phyloP scores from a whole-genome alignment of 2,329 filamentous ascomycete species.

The Aspergillus sp. region DNA sequence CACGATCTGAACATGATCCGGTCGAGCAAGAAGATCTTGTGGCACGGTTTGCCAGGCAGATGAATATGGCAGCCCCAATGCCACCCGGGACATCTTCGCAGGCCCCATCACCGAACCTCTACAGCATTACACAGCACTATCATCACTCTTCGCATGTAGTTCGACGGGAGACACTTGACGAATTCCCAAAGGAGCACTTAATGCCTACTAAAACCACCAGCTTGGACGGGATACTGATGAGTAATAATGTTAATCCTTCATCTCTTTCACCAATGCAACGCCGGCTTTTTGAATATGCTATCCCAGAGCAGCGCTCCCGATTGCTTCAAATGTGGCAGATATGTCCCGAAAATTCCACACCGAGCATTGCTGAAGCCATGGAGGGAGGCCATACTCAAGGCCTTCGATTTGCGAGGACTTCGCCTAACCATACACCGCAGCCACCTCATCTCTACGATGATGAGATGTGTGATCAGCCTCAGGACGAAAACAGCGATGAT shows the following conservation, averaged over 20 bases:
- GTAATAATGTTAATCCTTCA: slow-evolving; percentile 59
- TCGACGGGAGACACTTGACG: slow-evolving; percentile 42
- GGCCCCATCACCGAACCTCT: slow-evolving; percentile 57
- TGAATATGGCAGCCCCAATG: slow-evolving; percentile 57
- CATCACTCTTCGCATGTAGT: slow-evolving; percentile 72
- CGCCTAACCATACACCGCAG: neutral
- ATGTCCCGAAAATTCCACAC: slow-evolving; percentile 50
- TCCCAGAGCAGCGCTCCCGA: slow-evolving; percentile 68
- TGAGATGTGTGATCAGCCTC: slow-evolving; percentile 47
- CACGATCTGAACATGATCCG: slow-evolving; percentile 48
- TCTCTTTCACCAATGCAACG: slow-evolving; percentile 72
- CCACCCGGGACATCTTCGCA: slow-evolving; percentile 34
- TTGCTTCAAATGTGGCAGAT: slow-evolving; percentile 85
- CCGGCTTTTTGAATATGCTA: slow-evolving; percentile 74
- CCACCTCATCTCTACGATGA: slow-evolving; percentile 6
- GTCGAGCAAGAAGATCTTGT: slow-evolving; percentile 79
- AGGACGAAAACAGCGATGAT: slow-evolving; percentile 18
- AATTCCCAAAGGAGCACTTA: slow-evolving; percentile 33
- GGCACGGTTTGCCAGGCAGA: slow-evolving; percentile 73
- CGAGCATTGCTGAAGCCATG: neutral
- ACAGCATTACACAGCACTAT: slow-evolving; percentile 79
- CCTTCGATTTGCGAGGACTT: neutral
- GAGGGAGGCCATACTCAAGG: neutral
- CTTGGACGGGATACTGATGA: slow-evolving; percentile 53
- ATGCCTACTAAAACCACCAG: neutral